Conservation (phyloP, 192 early-diverging fungal species). For the Radiomyces spectabilis region DNA sequence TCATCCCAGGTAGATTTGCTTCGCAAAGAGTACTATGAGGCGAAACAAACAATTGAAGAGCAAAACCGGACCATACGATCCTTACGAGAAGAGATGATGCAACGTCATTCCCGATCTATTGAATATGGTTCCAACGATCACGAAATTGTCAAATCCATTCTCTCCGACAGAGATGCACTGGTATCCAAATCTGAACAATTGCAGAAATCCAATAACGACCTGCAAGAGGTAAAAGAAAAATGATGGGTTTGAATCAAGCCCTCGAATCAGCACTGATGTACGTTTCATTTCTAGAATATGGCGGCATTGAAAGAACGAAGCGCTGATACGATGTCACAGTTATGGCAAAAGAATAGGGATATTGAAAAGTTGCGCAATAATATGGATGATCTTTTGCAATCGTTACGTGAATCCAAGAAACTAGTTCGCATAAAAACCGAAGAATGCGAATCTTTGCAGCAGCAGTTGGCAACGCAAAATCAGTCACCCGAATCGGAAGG, state of each 20-base stretch:
- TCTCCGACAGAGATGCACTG: constrained; percentile 10
- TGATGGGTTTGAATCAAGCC: no score
- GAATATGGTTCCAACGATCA: no score
- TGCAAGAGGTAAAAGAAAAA: constrained; percentile 10
- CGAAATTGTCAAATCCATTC: constrained; percentile 7
- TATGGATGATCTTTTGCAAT: constrained; percentile 18
- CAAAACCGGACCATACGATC: constrained; percentile 7
- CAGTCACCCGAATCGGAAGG: background rate
- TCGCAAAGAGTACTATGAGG: background rate
- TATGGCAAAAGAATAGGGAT: constrained; percentile 32
- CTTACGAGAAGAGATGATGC: no score
- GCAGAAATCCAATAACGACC: background rate
- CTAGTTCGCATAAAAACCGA: no score
- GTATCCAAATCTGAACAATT: background rate
- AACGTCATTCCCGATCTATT: no score
- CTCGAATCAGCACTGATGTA: no score
- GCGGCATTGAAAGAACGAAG: constrained; percentile 32
- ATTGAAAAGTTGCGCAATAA: constrained; percentile 23
- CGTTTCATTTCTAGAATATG: no score
- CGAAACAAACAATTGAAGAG: constrained; percentile 3
- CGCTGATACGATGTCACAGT: constrained; percentile 30
- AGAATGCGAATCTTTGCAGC: background rate
- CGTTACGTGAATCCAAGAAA: constrained; percentile 8
- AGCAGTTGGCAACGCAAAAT: background rate
- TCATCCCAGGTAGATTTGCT: background rate